phyloP scores from a whole-genome alignment of 345 rosid species.

The Boechera retrofracta region DNA sequence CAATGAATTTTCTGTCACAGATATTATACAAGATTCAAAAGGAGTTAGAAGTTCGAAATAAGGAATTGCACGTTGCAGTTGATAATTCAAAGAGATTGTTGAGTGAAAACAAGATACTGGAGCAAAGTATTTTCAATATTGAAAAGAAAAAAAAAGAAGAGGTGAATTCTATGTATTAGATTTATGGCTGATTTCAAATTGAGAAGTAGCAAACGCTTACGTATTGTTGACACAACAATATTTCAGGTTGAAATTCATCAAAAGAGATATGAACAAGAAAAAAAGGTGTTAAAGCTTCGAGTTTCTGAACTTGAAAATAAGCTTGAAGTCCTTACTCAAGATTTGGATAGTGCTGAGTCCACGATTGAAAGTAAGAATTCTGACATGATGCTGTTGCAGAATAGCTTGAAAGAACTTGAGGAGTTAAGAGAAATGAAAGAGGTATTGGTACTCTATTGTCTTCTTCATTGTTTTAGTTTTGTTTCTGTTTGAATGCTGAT shows the following conservation, averaged over 20 bases:
- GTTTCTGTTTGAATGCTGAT: background rate
- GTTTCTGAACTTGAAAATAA: constrained; percentile 74
- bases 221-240: constrained; percentile 19
- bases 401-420: constrained; percentile 80
- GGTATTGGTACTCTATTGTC: constrained; percentile 51
- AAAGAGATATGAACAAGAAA: constrained; percentile 71
- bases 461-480: constrained; percentile 1
- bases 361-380: constrained; percentile 57
- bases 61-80: constrained; percentile 60
- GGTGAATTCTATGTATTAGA: constrained; percentile 49
- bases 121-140: constrained; percentile 61
- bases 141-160: constrained; percentile 76
- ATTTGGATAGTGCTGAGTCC: constrained; percentile 61
- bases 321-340: constrained; percentile 57
- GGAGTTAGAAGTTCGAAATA: constrained; percentile 65
- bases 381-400: constrained; percentile 63
- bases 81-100: constrained; percentile 56
- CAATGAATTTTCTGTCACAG: constrained; percentile 47
- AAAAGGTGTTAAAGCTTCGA: constrained; percentile 60
- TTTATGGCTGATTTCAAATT: constrained; percentile 11
- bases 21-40: constrained; percentile 61
- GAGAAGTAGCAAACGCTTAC: constrained; percentile 18
- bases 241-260: constrained; percentile 61
- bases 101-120: constrained; percentile 64
- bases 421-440: constrained; percentile 95